Evolutionary conservation across 2,329 filamentous ascomycete genomes (phyloP), one percentile per base, ranked within the genome.

Genomic region (Botrytis byssoidea): DNA sequence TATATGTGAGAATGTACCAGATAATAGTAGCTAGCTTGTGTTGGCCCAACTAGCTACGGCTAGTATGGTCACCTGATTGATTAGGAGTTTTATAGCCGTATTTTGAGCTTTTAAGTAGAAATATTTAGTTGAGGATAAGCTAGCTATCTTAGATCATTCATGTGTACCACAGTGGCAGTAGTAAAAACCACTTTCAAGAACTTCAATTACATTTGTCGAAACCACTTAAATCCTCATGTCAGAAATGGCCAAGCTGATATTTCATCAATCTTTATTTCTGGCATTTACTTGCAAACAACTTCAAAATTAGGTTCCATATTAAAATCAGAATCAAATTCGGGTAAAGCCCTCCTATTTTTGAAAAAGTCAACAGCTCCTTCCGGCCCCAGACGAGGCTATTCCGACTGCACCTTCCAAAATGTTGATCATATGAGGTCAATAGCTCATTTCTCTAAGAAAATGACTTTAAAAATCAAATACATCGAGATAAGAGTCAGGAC

Each of bases 231-330:
- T 48, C 2, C 22, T 51, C 5, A 25, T 4, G 9, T 9, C 25
- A 12, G 9, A 48, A 22, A 25, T 51, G 22, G 46, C 1, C 22
- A 25, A 25, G 10, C 10, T 51, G 22, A 51, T 51, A 25, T 4
- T 12, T 12, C 0, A 12, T 25, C 46, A 25, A 48, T 5, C 46
- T 3, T 51, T 14, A 25, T 10, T 48, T 3, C 25, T 48, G 22
- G 22, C 5, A 48, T 25, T 51, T 10, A 25, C 46, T 51, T 51
- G 22, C 10, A 14, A 12, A 25, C 18, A 25, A 14, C 0, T 6
- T 6, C 4, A 25, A 25, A 0, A 5, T 25, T 25, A 1, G 22
- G 9, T 25, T 2, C 10, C 10, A 5, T 25, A 5, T 25, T 25
- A 25, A 1, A 51, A 51, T 25, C 46, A 48, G 22, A 48, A 22